These are phyloP conservation scores for Hemisphaericaspora nanyangensis DNA, from an alignment of 805 yeast genomes.

Conservation along the genomic window DNA sequence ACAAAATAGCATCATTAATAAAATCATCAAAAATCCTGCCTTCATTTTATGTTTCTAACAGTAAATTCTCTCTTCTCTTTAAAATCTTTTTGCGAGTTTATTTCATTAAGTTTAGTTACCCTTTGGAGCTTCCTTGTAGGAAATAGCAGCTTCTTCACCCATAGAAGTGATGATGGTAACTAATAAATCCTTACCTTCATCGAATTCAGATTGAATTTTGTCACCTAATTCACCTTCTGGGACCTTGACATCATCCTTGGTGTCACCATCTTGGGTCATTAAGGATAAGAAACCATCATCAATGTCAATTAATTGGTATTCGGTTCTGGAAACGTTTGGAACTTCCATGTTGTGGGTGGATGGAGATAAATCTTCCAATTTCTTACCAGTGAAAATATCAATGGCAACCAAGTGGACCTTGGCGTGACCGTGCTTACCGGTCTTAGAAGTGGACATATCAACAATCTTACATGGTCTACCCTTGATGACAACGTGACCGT, in stretches of 20 bases:
- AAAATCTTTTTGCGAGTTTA: neutral
- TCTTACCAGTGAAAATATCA: constrained; percentile 98
- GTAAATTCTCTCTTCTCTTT: constrained; percentile 1
- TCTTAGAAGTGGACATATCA: constrained; percentile 99
- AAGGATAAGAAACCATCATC: constrained; percentile 97
- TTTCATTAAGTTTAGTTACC: constrained; percentile 4
- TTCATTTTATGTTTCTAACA: too few species aligned
- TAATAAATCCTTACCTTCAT: constrained; percentile 95
- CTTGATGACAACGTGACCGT: constrained; percentile 98
- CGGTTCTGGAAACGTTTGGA: constrained; percentile 94
- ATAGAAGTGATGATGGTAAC: constrained; percentile 97
- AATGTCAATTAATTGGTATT: constrained; percentile 95
- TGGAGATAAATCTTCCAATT: constrained; percentile 99
- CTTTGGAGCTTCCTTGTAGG: constrained; percentile 98
- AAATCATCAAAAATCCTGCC: too few species aligned
- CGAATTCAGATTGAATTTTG: constrained; percentile 85
- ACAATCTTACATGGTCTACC: constrained; percentile 99
- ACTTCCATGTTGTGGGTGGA: constrained; percentile 99
- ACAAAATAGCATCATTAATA: too few species aligned
- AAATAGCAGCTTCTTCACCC: constrained; percentile 99
- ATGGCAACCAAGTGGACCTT: constrained; percentile 99
- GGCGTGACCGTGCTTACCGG: constrained; percentile 99
- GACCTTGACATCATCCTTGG: constrained; percentile 97
- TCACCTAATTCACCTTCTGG: constrained; percentile 99
- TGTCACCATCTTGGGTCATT: constrained; percentile 96